phyloP scores from a whole-genome alignment of 208 protist genomes.

The Trypanosoma rangeli region DNA sequence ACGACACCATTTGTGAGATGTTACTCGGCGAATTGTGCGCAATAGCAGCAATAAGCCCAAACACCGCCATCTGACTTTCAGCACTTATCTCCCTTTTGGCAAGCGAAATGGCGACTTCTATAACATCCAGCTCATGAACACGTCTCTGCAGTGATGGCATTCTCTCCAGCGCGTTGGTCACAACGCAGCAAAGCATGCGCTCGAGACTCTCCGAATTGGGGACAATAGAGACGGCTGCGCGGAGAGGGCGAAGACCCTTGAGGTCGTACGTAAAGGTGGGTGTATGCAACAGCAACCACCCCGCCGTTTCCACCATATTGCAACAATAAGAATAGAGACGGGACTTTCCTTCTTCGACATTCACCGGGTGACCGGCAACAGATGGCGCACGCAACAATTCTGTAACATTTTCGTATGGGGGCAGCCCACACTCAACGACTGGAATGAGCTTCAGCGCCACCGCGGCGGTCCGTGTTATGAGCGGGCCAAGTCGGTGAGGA shows the following conservation, averaged over 20 bases:
- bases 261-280: constrained; percentile 36
- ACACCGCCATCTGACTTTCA: constrained; percentile 57
- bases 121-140: constrained; percentile 62
- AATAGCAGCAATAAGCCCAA: constrained; percentile 38
- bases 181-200: constrained; percentile 61
- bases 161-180: constrained; percentile 29
- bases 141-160: constrained; percentile 11
- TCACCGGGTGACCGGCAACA: constrained; percentile 14
- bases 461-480: constrained; percentile 39
- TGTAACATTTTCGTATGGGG: background rate
- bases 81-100: constrained; percentile 35
- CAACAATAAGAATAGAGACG: constrained; percentile 20
- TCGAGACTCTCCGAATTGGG: constrained; percentile 38
- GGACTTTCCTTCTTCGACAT: constrained; percentile 25
- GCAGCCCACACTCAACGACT: constrained; percentile 23
- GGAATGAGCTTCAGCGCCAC: constrained; percentile 20
- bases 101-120: constrained; percentile 62
- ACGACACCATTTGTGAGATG: constrained; percentile 43
- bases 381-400: constrained; percentile 17
- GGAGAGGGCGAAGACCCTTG: constrained; percentile 48
- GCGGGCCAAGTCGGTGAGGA: constrained; percentile 37
- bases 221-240: constrained; percentile 50
- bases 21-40: constrained; percentile 46
- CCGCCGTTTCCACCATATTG: constrained; percentile 26
- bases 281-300: constrained; percentile 26